These are phyloP conservation scores for Glutinoglossum americanum DNA, from an alignment of 495 filamentous ascomycete genomes.

Conservation along the genomic window DNA sequence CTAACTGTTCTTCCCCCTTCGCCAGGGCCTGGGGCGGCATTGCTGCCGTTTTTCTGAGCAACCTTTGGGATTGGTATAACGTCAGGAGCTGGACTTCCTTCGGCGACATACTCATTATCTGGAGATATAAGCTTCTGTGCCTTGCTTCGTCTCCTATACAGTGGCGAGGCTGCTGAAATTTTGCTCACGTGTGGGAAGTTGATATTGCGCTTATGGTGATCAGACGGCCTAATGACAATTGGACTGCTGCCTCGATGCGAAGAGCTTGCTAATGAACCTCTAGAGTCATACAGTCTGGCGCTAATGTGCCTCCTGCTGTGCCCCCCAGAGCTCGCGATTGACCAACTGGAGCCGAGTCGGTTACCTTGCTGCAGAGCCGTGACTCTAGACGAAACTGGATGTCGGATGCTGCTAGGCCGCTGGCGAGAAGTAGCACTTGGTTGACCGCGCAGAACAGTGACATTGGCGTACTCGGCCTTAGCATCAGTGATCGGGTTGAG, in stretches of 20 bases:
- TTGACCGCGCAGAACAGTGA: conserved; percentile 39
- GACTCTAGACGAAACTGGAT: conserved; percentile 6
- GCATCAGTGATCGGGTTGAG: conserved; percentile 17
- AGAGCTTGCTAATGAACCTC: conserved; percentile 35
- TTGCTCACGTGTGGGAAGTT: conserved; percentile 43
- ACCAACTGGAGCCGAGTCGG: conserved; percentile 19
- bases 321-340: conserved; percentile 25
- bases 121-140: not conserved
- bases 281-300: conserved; percentile 12
- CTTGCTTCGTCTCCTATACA: not conserved
- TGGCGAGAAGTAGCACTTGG: conserved; percentile 5
- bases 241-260: conserved; percentile 31
- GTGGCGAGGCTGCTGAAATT: not conserved
- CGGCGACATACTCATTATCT: not conserved
- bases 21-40: conserved; percentile 5
- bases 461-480: conserved; percentile 30
- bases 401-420: conserved; percentile 4
- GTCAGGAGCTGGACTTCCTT: not conserved
- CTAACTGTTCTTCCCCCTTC: conserved; percentile 21
- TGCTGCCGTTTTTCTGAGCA: not conserved
- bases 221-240: conserved; percentile 29
- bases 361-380: conserved; percentile 5
- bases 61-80: not conserved
- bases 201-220: conserved; percentile 54
- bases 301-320: not conserved